Evolutionary conservation across 805 yeast species (phyloP).

Genomic region (Monosporozyma servazzii): DNA sequence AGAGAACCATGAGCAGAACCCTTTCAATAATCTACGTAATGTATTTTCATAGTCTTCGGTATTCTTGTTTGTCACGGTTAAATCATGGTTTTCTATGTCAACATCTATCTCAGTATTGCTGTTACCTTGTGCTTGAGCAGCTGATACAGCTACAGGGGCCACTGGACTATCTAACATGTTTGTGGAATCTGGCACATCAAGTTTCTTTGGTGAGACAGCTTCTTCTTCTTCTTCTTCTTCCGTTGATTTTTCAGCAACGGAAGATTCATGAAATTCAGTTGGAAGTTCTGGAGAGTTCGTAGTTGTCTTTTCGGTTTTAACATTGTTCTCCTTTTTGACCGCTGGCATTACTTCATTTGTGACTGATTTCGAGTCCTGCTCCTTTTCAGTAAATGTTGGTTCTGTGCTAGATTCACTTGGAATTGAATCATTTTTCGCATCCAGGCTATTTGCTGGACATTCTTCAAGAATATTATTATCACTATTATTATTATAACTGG

Average conservation of each 20-base stretch:
- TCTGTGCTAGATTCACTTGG: not conserved
- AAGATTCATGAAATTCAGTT: too few relatives aligned
- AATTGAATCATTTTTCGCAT: too few relatives aligned
- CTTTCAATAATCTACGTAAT: slow-evolving; percentile 5
- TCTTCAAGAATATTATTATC: not conserved
- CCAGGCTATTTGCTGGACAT: not conserved
- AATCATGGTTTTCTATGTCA: not conserved
- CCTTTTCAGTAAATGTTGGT: not conserved
- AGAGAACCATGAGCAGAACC: slow-evolving; percentile 8
- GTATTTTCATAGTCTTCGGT: slow-evolving; percentile 4
- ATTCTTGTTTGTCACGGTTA: not conserved
- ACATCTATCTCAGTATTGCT: not conserved
- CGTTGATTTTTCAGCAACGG: too few relatives aligned
- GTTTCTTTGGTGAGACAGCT: not conserved
- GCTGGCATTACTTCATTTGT: not conserved
- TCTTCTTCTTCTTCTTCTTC: not conserved
- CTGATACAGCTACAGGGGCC: not conserved
- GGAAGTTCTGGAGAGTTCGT: not conserved
- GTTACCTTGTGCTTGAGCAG: not conserved
- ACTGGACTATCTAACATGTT: not conserved
- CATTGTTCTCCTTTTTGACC: not conserved
- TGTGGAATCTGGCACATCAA: not conserved
- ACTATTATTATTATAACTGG: not conserved
- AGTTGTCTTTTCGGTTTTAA: not conserved
- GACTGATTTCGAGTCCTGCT: not conserved